A percentile compares a stretch with the other conserved stretches of the same genome.
phyloP scores from a whole-genome alignment of 2,329 filamentous ascomycete species.

The Trichoderma brevicompactum region DNA sequence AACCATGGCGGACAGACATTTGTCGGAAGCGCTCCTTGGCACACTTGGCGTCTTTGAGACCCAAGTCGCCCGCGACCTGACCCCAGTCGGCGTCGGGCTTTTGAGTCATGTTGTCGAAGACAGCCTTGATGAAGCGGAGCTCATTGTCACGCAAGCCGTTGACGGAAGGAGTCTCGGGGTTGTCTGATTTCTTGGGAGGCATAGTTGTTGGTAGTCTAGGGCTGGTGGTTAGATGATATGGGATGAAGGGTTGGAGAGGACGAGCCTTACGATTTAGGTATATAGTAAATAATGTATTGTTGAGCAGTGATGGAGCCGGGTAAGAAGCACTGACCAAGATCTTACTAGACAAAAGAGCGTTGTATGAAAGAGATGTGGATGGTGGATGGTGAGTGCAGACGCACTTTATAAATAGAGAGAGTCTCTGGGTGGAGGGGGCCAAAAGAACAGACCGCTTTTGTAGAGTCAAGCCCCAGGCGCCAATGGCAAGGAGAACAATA shows the following conservation, averaged over 20 bases:
- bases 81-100: conserved; percentile 50
- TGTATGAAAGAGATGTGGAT: not conserved
- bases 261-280: not conserved
- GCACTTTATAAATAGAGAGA: not conserved
- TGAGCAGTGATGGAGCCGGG: not conserved
- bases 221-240: not conserved
- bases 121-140: conserved; percentile 46
- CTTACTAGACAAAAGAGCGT: not conserved
- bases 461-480: not conserved
- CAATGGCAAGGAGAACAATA: not conserved
- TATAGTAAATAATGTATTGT: too few relatives aligned
- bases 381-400: not conserved
- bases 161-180: conserved; percentile 31
- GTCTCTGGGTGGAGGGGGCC: not conserved
- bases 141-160: conserved; percentile 43
- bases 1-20: conserved; percentile 47
- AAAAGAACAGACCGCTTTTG: not conserved
- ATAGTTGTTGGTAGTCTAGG: conserved; percentile 33
- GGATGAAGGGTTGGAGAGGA: not conserved
- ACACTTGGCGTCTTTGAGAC: conserved; percentile 48
- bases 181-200: conserved; percentile 41
- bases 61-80: conserved; percentile 42
- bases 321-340: not conserved
- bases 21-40: conserved; percentile 49
- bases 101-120: conserved; percentile 49